These are phyloP conservation scores for Trichophyton equinum DNA, from an alignment of 2,329 filamentous ascomycete genomes.

Conservation along the genomic window DNA sequence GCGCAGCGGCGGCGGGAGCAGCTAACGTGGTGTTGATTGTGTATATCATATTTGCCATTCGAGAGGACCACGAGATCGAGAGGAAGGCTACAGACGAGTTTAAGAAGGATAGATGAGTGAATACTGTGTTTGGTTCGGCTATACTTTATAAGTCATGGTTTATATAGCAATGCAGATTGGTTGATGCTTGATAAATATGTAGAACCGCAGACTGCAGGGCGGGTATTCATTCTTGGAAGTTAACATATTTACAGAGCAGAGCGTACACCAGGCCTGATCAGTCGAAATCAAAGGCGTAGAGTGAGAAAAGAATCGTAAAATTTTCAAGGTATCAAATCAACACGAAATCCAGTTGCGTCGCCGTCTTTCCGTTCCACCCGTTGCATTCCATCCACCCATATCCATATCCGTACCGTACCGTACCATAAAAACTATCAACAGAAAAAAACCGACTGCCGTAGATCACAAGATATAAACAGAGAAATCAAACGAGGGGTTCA, in stretches of 20 bases:
- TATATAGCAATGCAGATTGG: no score
- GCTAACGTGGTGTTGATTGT: conserved; percentile 82
- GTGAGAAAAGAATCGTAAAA: background rate
- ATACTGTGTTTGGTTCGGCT: background rate
- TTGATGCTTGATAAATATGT: no score
- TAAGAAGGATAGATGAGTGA: conserved; percentile 33
- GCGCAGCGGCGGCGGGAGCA: conserved; percentile 70
- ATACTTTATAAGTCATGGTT: background rate
- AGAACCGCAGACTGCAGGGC: no score
- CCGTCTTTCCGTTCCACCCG: background rate
- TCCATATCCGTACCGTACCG: background rate
- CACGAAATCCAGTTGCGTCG: no score
- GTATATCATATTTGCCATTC: conserved; percentile 88
- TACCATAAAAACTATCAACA: background rate
- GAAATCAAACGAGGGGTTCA: background rate
- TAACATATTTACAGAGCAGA: no score
- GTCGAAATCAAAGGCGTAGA: background rate
- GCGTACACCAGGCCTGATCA: no score
- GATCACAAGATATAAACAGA: background rate
- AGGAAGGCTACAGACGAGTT: conserved; percentile 46
- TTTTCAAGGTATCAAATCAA: background rate
- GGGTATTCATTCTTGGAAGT: no score
- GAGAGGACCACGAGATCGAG: conserved; percentile 74
- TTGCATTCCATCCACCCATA: no score
- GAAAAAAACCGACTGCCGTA: background rate